phyloP scores from a whole-genome alignment of 805 yeast species.

The Metschnikowia anglica region DNA sequence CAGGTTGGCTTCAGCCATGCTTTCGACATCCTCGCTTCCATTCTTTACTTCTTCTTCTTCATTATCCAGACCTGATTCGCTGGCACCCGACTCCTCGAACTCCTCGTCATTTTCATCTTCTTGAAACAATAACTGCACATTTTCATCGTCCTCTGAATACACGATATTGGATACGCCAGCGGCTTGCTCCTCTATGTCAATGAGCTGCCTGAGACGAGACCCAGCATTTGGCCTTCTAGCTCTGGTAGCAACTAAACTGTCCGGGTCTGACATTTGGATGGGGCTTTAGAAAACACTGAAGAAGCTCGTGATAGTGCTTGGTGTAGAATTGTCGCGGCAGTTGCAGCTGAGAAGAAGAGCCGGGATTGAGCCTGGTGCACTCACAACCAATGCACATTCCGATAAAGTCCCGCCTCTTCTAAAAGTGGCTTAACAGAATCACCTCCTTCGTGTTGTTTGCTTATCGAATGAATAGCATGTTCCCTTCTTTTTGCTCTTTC shows the following conservation, averaged over 20 bases:
- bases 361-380: constrained; percentile 1
- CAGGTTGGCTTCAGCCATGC: constrained; percentile 10
- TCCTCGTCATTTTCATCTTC: constrained; percentile 43
- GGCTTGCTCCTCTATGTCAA: constrained; percentile 66
- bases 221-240: constrained; percentile 88
- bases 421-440: too few species aligned
- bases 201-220: constrained; percentile 66
- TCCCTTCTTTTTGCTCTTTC: background rate
- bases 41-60: constrained; percentile 32
- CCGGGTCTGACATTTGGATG: constrained; percentile 24
- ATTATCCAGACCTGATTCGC: constrained; percentile 37
- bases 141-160: constrained; percentile 67
- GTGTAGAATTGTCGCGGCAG: background rate
- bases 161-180: constrained; percentile 23
- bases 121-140: constrained; percentile 66
- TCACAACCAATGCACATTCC: too few species aligned
- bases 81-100: constrained; percentile 26
- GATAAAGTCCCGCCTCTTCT: too few species aligned
- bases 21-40: constrained; percentile 19
- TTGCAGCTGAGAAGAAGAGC: background rate
- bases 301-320: background rate
- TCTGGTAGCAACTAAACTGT: constrained; percentile 71
- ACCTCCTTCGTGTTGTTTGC: too few species aligned
- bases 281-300: background rate
- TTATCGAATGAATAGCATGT: background rate